Conservation (phyloP, 176 grass and related monocot species). For the Oryza glaberrima region DNA sequence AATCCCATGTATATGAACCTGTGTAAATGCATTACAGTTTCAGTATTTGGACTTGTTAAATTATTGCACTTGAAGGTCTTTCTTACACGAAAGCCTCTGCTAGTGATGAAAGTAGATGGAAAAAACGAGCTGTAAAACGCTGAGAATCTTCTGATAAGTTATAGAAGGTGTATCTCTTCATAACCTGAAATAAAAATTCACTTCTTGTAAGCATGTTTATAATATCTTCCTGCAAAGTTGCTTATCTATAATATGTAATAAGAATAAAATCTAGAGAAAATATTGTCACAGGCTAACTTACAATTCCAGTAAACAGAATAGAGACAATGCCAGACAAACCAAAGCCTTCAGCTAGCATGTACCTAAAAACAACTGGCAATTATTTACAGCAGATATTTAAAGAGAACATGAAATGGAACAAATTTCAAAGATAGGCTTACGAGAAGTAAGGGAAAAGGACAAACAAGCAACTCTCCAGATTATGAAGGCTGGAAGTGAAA, state of each 20-base stretch:
- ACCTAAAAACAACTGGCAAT: conserved; percentile 52
- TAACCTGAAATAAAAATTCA: conserved; percentile 60
- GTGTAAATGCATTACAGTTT: conserved; percentile 39
- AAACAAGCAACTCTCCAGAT: conserved; percentile 94
- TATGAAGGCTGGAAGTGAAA: conserved; percentile 76
- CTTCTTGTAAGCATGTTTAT: conserved; percentile 16
- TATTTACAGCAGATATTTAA: conserved; percentile 27
- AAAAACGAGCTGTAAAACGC: conserved; percentile 74
- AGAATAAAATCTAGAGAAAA: conserved; percentile 26
- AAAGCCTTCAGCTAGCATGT: conserved; percentile 96
- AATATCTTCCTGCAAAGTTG: not conserved
- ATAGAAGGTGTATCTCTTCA: conserved; percentile 87
- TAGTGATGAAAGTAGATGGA: conserved; percentile 91
- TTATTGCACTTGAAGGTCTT: conserved; percentile 1
- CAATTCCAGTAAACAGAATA: conserved; percentile 93
- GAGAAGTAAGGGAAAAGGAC: conserved; percentile 98
- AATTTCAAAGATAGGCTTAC: conserved; percentile 58
- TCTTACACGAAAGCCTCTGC: conserved; percentile 96
- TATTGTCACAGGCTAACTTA: conserved; percentile 48
- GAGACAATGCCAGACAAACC: conserved; percentile 93
- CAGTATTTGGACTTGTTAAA: conserved; percentile 20
- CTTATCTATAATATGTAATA: not conserved
- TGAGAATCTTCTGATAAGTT: conserved; percentile 91
- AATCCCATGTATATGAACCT: conserved; percentile 99
- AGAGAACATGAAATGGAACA: conserved; percentile 15